Conservation (phyloP, 2,329 filamentous ascomycete genomes). For the Emericellopsis atlantica region DNA sequence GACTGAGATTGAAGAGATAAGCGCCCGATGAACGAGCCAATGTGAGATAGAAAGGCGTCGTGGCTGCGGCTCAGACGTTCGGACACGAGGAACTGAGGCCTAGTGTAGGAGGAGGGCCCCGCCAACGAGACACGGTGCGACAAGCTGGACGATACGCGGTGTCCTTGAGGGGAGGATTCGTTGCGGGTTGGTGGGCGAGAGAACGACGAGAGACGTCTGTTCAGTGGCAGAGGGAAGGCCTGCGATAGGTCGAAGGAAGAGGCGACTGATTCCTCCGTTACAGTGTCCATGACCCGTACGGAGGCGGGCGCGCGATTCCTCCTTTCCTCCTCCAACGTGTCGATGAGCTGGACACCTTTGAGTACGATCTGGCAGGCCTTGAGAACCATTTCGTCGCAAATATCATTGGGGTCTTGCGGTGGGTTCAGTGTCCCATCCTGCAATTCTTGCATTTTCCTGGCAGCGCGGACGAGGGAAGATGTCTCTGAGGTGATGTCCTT, state of each 20-base stretch:
- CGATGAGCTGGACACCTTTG: conserved; percentile 78
- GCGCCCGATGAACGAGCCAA: conserved; percentile 84
- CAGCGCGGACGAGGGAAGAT: conserved; percentile 77
- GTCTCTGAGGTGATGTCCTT: conserved; percentile 85
- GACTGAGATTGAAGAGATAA: conserved; percentile 89
- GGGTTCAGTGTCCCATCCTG: conserved; percentile 37
- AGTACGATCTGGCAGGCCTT: conserved; percentile 93
- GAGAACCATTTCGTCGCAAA: conserved; percentile 85
- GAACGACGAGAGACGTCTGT: conserved; percentile 34
- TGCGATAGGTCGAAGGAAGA: conserved; percentile 35
- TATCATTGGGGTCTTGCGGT: conserved; percentile 52
- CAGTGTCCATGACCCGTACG: conserved; percentile 47
- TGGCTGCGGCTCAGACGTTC: conserved; percentile 69
- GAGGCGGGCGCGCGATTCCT: conserved; percentile 35
- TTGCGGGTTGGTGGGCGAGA: conserved; percentile 17
- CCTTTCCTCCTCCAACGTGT: conserved; percentile 62
- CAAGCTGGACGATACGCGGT: conserved; percentile 39
- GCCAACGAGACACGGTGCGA: conserved; percentile 69
- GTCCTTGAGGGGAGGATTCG: conserved; percentile 14
- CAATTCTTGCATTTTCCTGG: conserved; percentile 71
- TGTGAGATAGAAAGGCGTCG: conserved; percentile 78
- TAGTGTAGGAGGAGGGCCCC: conserved; percentile 49
- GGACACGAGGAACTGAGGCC: conserved; percentile 66
- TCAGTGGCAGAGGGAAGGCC: conserved; percentile 10
- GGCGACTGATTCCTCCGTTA: conserved; percentile 43